Percentiles rank a stretch among this genome's conserved stretches.
Evolutionary conservation across 208 protist species (phyloP).

Genomic region (Trypanosoma lewisi): DNA sequence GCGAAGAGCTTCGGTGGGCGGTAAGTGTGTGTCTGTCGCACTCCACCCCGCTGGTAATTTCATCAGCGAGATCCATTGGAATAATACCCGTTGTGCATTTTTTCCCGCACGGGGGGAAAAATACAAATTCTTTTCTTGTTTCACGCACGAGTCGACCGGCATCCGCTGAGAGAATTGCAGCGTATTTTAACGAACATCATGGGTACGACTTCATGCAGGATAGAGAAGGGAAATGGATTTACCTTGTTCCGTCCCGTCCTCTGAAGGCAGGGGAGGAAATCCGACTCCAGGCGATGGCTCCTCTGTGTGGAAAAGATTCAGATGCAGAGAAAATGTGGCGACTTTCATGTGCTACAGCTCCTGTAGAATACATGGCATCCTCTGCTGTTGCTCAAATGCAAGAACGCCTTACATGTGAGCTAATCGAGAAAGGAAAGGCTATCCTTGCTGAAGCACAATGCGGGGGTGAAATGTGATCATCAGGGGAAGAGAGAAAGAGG

Average conservation of each 20-base stretch:
- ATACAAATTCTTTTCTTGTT: conserved; percentile 71
- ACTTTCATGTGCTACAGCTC: conserved; percentile 70
- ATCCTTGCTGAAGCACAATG: conserved; percentile 1
- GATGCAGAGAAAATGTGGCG: conserved; percentile 87
- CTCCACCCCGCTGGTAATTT: conserved; percentile 78
- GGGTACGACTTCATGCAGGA: conserved; percentile 56
- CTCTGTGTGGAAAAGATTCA: conserved; percentile 77
- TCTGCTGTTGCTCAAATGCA: conserved; percentile 45
- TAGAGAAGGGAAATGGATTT: conserved; percentile 65
- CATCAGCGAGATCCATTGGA: conserved; percentile 66
- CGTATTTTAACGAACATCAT: conserved; percentile 49
- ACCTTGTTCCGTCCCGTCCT: conserved; percentile 54
- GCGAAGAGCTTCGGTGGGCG: conserved; percentile 79
- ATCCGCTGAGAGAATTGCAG: conserved; percentile 42
- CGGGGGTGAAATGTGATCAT: background rate
- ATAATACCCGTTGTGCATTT: conserved; percentile 86
- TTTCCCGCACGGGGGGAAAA: conserved; percentile 78
- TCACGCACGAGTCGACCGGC: conserved; percentile 45
- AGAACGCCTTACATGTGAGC: conserved; percentile 37
- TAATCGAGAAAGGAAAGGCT: conserved; percentile 37
- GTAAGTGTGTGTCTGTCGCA: conserved; percentile 86
- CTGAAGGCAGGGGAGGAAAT: conserved; percentile 76
- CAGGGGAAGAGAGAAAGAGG: too few species aligned
- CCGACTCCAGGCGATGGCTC: conserved; percentile 81
- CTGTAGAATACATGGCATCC: conserved; percentile 61